Conservation (phyloP, 2,329 filamentous ascomycete species). For the Penicillium sp. region DNA sequence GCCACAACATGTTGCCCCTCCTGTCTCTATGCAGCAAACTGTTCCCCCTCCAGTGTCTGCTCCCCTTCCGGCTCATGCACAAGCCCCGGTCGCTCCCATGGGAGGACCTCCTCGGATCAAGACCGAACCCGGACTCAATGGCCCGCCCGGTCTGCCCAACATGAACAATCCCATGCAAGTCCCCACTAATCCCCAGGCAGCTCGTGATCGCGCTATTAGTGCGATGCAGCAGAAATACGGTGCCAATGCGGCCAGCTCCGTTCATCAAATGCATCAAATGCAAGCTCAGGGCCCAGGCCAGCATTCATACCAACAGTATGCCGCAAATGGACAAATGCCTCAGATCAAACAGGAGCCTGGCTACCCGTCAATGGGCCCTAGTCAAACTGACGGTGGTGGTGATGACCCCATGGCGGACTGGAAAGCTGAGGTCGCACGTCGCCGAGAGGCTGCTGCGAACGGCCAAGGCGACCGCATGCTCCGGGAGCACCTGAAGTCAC, state of each 20-base stretch:
- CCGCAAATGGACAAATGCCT: slow-evolving; percentile 39
- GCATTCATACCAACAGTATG: slow-evolving; percentile 32
- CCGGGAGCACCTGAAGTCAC: slow-evolving; percentile 42
- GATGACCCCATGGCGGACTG: slow-evolving; percentile 57
- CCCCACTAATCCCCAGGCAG: slow-evolving; percentile 44
- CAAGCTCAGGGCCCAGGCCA: slow-evolving; percentile 43
- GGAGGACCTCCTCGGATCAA: slow-evolving; percentile 50
- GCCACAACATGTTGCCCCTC: slow-evolving; percentile 38
- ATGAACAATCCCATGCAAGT: slow-evolving; percentile 39
- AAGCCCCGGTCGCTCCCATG: slow-evolving; percentile 31
- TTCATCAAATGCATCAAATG: slow-evolving; percentile 47
- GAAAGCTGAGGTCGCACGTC: slow-evolving; percentile 47
- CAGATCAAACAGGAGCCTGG: slow-evolving; percentile 43
- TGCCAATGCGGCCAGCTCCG: slow-evolving; percentile 42
- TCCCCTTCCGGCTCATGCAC: slow-evolving; percentile 25
- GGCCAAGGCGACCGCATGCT: slow-evolving; percentile 41
- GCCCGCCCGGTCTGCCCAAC: slow-evolving; percentile 30
- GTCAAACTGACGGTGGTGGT: slow-evolving; percentile 75
- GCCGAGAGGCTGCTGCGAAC: slow-evolving; percentile 42
- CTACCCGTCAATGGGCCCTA: slow-evolving; percentile 45
- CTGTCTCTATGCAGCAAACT: slow-evolving; percentile 35
- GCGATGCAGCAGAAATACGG: slow-evolving; percentile 52
- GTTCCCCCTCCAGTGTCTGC: slow-evolving; percentile 31
- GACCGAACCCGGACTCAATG: slow-evolving; percentile 50
- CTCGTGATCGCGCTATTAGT: slow-evolving; percentile 55